Conservation (phyloP, 176 grass and related monocot genomes). For the Guadua angustifolia region DNA sequence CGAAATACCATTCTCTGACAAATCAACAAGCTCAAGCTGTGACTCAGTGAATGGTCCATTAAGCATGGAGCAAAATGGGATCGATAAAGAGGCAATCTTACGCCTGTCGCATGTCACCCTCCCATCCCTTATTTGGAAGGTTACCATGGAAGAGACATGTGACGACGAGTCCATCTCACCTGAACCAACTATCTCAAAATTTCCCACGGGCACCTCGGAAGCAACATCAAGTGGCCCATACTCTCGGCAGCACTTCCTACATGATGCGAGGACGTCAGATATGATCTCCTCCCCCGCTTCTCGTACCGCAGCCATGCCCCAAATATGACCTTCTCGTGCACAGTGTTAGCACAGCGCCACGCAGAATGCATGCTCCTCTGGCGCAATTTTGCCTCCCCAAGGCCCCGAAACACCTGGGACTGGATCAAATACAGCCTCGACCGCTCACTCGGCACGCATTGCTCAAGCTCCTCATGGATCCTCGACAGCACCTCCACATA, state of each 20-base stretch:
- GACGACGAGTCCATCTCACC: slow-evolving; percentile 4
- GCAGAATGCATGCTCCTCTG: slow-evolving; percentile 87
- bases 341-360: slow-evolving; percentile 54
- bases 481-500: slow-evolving; percentile 79
- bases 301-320: slow-evolving; percentile 73
- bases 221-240: slow-evolving; percentile 69
- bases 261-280: slow-evolving; percentile 73
- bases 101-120: slow-evolving; percentile 71
- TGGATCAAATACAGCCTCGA: slow-evolving; percentile 73
- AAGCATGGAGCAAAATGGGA: slow-evolving; percentile 89
- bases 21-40: slow-evolving; percentile 80
- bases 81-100: slow-evolving; percentile 77
- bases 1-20: slow-evolving; percentile 86
- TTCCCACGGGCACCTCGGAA: slow-evolving; percentile 57
- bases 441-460: slow-evolving; percentile 58
- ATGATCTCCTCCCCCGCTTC: slow-evolving; percentile 81
- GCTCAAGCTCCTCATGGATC: slow-evolving; percentile 88
- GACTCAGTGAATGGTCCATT: slow-evolving; percentile 92
- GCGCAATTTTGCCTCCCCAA: slow-evolving; percentile 78
- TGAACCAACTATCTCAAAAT: slow-evolving; percentile 42
- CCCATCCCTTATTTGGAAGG: slow-evolving; percentile 77
- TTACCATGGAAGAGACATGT: slow-evolving; percentile 51
- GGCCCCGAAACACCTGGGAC: slow-evolving; percentile 86
- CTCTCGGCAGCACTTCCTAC: slow-evolving; percentile 70
- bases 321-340: slow-evolving; percentile 85